phyloP scores from a whole-genome alignment of 257 asterid species.

The Gentiana macrophylla region DNA sequence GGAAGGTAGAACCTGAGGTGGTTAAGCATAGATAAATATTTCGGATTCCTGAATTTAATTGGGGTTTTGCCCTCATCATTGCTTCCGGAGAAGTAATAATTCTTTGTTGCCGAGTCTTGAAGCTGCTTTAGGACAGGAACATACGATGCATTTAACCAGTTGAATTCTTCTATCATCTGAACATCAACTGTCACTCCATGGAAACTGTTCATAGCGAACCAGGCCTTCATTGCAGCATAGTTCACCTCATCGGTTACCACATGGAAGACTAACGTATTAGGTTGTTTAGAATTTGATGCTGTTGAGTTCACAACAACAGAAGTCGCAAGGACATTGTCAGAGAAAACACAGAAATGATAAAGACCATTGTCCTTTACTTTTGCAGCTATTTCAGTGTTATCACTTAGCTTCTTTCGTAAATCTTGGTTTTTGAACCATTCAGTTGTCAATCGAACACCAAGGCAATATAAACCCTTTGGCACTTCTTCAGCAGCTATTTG shows the following conservation, averaged over 20 bases:
- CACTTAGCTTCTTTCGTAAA: constrained; percentile 18
- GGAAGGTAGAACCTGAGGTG: constrained; percentile 43
- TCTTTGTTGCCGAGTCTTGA: constrained; percentile 33
- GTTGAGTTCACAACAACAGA: constrained; percentile 42
- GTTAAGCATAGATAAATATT: constrained; percentile 39
- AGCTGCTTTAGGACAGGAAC: constrained; percentile 42
- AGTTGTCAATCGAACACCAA: constrained; percentile 32
- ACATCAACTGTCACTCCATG: constrained; percentile 33
- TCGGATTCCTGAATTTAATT: constrained; percentile 38
- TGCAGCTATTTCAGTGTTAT: constrained; percentile 14
- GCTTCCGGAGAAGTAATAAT: constrained; percentile 30
- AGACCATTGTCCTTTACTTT: constrained; percentile 26
- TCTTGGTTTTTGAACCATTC: constrained; percentile 32
- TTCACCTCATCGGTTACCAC: constrained; percentile 39
- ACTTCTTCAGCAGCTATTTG: constrained; percentile 49
- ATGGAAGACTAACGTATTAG: constrained; percentile 32
- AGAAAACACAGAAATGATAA: constrained; percentile 36
- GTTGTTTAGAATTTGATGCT: constrained; percentile 24
- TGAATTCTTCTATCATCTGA: constrained; percentile 32
- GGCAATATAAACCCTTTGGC: constrained; percentile 37
- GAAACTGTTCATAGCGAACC: constrained; percentile 37
- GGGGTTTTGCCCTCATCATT: constrained; percentile 28
- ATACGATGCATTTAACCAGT: constrained; percentile 37
- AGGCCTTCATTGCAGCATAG: constrained; percentile 41
- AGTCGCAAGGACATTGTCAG: constrained; percentile 41